Base-by-base conservation (phyloP, 2,329 filamentous ascomycete genomes). In the Cadophora malorum region DNA sequence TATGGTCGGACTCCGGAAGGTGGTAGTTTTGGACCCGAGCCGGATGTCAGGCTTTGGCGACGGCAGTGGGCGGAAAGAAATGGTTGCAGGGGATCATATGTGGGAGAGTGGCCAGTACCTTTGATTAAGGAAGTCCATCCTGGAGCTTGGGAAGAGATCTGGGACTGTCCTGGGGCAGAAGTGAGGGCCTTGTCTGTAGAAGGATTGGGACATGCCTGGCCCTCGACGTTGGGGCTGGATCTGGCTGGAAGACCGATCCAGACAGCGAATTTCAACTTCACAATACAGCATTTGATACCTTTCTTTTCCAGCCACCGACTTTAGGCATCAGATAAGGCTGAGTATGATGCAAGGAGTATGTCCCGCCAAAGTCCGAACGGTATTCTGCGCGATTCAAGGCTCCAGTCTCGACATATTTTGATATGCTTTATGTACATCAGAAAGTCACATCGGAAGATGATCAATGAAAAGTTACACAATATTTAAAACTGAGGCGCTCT, bases 31-130 rank as follows among this genome's bases (percentile, higher is more conserved):
- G 63, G 50, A 3, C 65, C 65, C 25, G 33, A 66, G 35, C 65
- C 65, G 47, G 63, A 64, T 45, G 63, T 64, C 50, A 41, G 63
- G 23, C 31, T 64, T 7, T 64, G 63, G 63, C 33, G 63, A 31
- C 47, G 50, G n/a, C 14, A 25, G 19, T 58, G 50, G 63, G 16
- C 16, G 16, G 41, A 45, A 14, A 1, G 14, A 45, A 45, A 45
- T 16, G 41, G 41, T 19, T 45, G 41, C 6, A 45, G 19, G 19
- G 41, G 41, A 45, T 10, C 41, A 10, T 45, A 45, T 45, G 16
- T 16, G 3, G 41, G 41, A 45, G 41, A 45, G 14, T 45, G 16
- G 41, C 41, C 41, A 45, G 5, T 19, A 14, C 16, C 41, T 16
- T 6, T 2, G 5, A 12, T 45, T 6, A 14, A 19, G 16, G 41